These are phyloP conservation scores for Orychophragmus violaceus DNA, from an alignment of 345 rosid species.

Conservation along the genomic window DNA sequence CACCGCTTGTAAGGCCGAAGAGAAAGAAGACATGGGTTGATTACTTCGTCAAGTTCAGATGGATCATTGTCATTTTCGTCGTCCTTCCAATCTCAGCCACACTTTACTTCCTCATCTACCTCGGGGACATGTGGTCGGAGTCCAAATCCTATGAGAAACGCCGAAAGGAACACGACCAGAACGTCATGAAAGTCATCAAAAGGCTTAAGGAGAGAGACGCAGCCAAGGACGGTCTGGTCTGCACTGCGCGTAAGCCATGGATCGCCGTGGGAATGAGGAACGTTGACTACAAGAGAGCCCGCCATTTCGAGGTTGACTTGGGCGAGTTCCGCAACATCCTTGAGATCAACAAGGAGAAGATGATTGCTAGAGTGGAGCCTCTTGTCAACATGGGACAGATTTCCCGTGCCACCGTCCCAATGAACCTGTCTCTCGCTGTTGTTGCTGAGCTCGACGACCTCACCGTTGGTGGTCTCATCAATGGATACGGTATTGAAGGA, in stretches of 20 bases:
- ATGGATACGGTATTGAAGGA: slow-evolving; percentile 98
- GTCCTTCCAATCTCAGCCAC: slow-evolving; percentile 87
- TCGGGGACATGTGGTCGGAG: slow-evolving; percentile 89
- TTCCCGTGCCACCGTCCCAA: slow-evolving; percentile 65
- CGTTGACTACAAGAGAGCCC: slow-evolving; percentile 95
- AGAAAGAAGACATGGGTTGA: slow-evolving; percentile 88
- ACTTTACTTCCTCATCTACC: slow-evolving; percentile 74
- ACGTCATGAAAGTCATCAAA: slow-evolving; percentile 76
- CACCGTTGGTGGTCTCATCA: slow-evolving; percentile 97
- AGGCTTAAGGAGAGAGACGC: slow-evolving; percentile 79
- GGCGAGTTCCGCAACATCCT: slow-evolving; percentile 77
- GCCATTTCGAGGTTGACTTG: slow-evolving; percentile 92
- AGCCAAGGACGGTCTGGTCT: slow-evolving; percentile 89
- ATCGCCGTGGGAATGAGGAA: slow-evolving; percentile 98
- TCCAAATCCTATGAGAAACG: slow-evolving; percentile 83
- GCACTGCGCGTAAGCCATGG: slow-evolving; percentile 99
- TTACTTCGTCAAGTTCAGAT: slow-evolving; percentile 74
- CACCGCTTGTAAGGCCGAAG: slow-evolving; percentile 71
- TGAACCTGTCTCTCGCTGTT: slow-evolving; percentile 96
- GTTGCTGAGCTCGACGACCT: slow-evolving; percentile 99
- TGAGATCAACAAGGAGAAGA: slow-evolving; percentile 74
- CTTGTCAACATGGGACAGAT: slow-evolving; percentile 99
- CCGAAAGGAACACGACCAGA: slow-evolving; percentile 86
- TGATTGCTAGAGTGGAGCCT: slow-evolving; percentile 95
- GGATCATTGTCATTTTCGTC: slow-evolving; percentile 85